phyloP scores from a whole-genome alignment of 2,329 filamentous ascomycete genomes.

The Beauveria rudraprayagi region DNA sequence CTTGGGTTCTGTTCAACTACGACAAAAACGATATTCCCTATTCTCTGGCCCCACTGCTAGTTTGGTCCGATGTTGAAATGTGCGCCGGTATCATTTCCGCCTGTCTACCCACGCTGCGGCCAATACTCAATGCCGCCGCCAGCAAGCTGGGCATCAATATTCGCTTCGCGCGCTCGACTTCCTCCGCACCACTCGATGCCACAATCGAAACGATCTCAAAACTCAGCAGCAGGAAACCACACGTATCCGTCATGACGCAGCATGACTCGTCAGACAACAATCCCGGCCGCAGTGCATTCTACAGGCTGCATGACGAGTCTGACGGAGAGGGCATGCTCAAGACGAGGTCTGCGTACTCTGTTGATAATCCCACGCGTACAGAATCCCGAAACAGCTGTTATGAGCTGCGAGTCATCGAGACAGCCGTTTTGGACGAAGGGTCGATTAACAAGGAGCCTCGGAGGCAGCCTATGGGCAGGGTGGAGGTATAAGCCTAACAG shows the following conservation, averaged over 20 bases:
- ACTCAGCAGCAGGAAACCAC: conserved; percentile 4
- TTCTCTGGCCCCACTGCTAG: conserved; percentile 36
- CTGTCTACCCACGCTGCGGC: conserved; percentile 44
- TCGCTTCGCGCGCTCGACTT: background rate
- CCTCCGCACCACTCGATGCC: background rate
- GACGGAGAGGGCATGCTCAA: background rate
- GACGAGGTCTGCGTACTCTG: background rate
- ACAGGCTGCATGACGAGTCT: conserved; percentile 1
- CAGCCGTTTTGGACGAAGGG: background rate
- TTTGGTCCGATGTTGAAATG: conserved; percentile 42
- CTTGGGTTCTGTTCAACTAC: conserved; percentile 39
- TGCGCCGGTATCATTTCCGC: conserved; percentile 44
- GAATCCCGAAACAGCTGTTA: conserved; percentile 4
- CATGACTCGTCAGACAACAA: background rate
- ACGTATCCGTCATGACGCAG: background rate
- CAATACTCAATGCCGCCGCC: conserved; percentile 27
- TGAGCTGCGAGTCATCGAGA: conserved; percentile 2
- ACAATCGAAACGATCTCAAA: conserved; percentile 6
- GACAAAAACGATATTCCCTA: conserved; percentile 32
- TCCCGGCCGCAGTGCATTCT: background rate
- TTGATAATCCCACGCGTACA: background rate
- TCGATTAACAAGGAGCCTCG: background rate
- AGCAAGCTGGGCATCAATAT: conserved; percentile 7
- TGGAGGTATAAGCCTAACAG: background rate
- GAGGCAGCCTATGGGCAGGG: background rate